Conservation (phyloP, 768 basidiomycete species). For the Amanita inopinata region DNA sequence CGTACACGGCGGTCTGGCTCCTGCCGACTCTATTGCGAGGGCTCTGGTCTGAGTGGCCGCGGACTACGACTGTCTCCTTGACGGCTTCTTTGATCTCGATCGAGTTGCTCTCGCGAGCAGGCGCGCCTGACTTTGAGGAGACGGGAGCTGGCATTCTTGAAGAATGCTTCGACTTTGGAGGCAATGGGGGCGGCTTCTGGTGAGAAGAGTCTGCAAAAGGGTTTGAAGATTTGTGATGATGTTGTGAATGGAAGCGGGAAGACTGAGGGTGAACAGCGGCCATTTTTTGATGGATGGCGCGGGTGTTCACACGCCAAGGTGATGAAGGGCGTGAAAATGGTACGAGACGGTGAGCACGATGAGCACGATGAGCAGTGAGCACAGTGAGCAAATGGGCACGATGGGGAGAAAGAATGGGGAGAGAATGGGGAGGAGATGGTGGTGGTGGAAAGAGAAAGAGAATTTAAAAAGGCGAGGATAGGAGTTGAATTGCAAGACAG, state of each 20-base stretch:
- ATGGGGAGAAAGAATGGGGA: not conserved
- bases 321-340: no score
- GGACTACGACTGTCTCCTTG: conserved; percentile 57
- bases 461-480: no score
- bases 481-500: not conserved
- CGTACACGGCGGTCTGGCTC: conserved; percentile 48
- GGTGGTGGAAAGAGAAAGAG: not conserved
- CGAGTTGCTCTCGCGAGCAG: conserved; percentile 19
- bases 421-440: not conserved
- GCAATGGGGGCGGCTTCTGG: conserved; percentile 25
- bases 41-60: conserved; percentile 26
- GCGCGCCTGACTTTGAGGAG: conserved; percentile 18
- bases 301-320: not conserved
- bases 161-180: conserved; percentile 23
- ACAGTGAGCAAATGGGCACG: no score
- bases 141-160: conserved; percentile 24
- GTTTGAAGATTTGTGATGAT: conserved; percentile 28
- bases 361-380: no score
- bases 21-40: conserved; percentile 43
- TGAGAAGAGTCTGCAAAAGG: conserved; percentile 38
- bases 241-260: conserved; percentile 24
- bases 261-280: conserved; percentile 21
- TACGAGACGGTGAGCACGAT: no score
- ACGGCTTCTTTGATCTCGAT: conserved; percentile 54
- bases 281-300: conserved; percentile 15